Base-by-base conservation (phyloP, 192 early-diverging fungal species). In the Mortierella claussenii region DNA sequence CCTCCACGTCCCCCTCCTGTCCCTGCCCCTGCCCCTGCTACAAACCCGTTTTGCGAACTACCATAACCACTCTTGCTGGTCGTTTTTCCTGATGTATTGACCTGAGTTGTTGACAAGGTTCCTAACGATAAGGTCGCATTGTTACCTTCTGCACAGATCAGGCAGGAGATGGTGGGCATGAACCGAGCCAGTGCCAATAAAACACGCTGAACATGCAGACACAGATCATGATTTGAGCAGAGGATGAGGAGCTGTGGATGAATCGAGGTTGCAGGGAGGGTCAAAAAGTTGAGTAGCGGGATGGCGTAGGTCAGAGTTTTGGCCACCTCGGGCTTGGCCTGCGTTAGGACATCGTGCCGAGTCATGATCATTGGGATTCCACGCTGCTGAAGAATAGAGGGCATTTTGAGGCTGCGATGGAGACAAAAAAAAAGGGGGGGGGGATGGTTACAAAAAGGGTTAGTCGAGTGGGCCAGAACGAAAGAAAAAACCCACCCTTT, bases 351-450 rank as follows among this genome's bases (percentile, higher is more conserved):
- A 36, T 76, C 73, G 13, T 76, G 65, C 17, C 36, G 42, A 13
- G 73, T 67, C 73, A 76, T 76, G 50, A 76, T 76, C 73, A 76
- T 76, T 12, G 73, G 73, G 20, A 76, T 67, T 21, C 73, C 73
- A 2, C 73, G 73, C 24, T 76, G 73, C 59, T 76, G 73, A 20
- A 76, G 21, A 13, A 76, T 76, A 23, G 73, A 76, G 0, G 73
- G 73, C 73, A 76, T 66, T 46, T 76, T 67, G 21, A 76, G 26
- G 1, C 73, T 76, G 50, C 0, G 6, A 59, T 8, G 17, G 31
- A 33, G 5, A 46, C 11, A 48, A 15, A 44, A 13, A 36, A 8
- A 23, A 49, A 43, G 12, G 5, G n/a, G 18, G 17, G 31, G 4
- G 23, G 10, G 21, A 56, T 27, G 12, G 13, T 7, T n/a, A 11